Evolutionary conservation across 306 rosid species (phyloP).

Genomic region (Cucurbita maxima): DNA sequence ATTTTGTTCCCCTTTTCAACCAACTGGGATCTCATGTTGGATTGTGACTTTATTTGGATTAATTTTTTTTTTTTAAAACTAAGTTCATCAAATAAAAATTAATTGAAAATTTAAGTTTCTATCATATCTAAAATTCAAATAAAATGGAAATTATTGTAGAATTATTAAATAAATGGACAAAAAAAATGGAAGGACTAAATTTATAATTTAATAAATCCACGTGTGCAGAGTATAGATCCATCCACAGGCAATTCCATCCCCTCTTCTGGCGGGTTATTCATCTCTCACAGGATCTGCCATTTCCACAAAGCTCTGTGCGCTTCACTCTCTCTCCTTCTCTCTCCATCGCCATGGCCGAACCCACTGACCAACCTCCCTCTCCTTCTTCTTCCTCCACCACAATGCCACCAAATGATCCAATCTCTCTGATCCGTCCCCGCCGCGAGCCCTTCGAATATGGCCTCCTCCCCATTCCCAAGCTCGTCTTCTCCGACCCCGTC

Average conservation of each 20-base stretch:
- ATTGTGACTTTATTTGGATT: too few species aligned
- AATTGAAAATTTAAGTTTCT: too few species aligned
- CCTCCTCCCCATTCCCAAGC: slow-evolving; percentile 68
- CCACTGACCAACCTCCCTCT: slow-evolving; percentile 35
- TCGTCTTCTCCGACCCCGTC: slow-evolving; percentile 69
- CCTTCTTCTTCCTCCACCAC: slow-evolving; percentile 26
- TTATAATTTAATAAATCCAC: too few species aligned
- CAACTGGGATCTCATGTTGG: too few species aligned
- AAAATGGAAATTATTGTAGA: too few species aligned
- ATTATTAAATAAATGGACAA: too few species aligned
- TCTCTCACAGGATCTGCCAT: slow-evolving; percentile 28
- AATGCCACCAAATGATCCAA: slow-evolving; percentile 26
- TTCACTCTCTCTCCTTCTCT: not conserved
- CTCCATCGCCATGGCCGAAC: slow-evolving; percentile 45
- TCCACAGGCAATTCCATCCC: not conserved
- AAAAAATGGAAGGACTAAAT: too few species aligned
- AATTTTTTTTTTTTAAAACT: too few species aligned
- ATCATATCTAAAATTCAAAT: too few species aligned
- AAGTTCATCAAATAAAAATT: too few species aligned
- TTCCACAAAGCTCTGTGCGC: slow-evolving; percentile 8
- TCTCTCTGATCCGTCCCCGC: slow-evolving; percentile 52
- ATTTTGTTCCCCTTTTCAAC: too few species aligned
- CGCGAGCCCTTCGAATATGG: slow-evolving; percentile 92
- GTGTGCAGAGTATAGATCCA: not conserved
- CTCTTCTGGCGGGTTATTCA: slow-evolving; percentile 15